Evolutionary conservation across 306 rosid species (phyloP).

Genomic region (Malus fusca): DNA sequence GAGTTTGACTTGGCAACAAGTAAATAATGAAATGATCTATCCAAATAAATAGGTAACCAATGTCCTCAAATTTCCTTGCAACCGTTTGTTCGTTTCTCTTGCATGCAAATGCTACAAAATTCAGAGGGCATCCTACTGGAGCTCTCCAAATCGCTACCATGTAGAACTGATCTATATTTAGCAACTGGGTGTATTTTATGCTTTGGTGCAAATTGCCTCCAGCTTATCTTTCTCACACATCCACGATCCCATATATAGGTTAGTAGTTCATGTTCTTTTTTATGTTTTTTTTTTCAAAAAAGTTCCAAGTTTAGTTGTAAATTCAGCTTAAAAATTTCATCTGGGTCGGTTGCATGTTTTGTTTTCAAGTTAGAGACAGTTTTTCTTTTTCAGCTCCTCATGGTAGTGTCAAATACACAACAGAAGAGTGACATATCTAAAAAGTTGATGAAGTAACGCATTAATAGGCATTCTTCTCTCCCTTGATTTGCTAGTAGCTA

Average conservation of each 20-base stretch:
- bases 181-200: not conserved
- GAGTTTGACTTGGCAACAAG: not conserved
- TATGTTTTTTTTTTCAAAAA: not conserved
- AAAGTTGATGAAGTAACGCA: too few relatives aligned
- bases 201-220: not conserved
- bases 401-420: too few relatives aligned
- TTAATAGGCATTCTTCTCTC: too few relatives aligned
- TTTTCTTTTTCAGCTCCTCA: not conserved
- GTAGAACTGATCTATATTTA: not conserved
- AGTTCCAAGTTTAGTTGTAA: not conserved
- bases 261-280: not conserved
- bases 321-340: not conserved
- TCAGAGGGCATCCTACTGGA: not conserved
- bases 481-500: not conserved
- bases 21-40: not conserved
- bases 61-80: not conserved
- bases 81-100: too few relatives aligned
- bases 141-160: not conserved
- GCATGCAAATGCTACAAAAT: not conserved
- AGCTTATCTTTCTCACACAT: not conserved
- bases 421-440: too few relatives aligned
- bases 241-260: not conserved
- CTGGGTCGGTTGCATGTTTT: not conserved
- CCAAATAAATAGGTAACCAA: not conserved
- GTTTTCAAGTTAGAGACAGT: not conserved